Evolutionary conservation across 805 yeast genomes (phyloP).

Genomic region (Saccharomycopsis capsularis): DNA sequence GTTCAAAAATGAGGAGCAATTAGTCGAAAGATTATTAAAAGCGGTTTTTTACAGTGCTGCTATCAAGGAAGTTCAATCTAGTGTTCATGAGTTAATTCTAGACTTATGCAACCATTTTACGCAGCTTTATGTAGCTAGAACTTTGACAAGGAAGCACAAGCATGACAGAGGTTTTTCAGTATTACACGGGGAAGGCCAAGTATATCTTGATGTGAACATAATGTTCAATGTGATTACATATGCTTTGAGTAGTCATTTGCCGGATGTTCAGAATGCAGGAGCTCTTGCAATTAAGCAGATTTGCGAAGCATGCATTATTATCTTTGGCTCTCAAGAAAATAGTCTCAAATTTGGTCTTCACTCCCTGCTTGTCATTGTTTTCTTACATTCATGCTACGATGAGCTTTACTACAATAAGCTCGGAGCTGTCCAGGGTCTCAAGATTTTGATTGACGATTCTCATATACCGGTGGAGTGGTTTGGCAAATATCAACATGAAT

Average conservation of each 20-base stretch:
- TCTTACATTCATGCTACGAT: constrained; percentile 87
- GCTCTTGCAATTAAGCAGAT: constrained; percentile 57
- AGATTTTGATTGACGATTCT: constrained; percentile 62
- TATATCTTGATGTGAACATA: constrained; percentile 59
- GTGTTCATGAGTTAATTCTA: constrained; percentile 54
- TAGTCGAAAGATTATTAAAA: constrained; percentile 59
- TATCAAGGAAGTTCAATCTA: constrained; percentile 61
- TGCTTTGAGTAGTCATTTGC: constrained; percentile 73
- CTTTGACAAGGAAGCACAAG: constrained; percentile 63
- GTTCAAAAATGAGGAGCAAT: constrained; percentile 54
- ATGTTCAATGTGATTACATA: constrained; percentile 68
- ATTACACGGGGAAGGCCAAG: constrained; percentile 71
- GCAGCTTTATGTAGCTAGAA: constrained; percentile 67
- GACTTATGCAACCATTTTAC: constrained; percentile 76
- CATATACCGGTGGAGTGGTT: constrained; percentile 68
- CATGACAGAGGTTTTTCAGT: constrained; percentile 66
- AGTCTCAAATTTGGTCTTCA: constrained; percentile 70
- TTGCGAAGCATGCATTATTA: constrained; percentile 49
- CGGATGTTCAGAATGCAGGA: constrained; percentile 67
- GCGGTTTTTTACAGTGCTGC: constrained; percentile 72
- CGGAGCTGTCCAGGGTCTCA: constrained; percentile 84
- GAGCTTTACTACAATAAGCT: constrained; percentile 79
- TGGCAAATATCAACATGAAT: constrained; percentile 70
- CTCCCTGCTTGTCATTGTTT: constrained; percentile 67
- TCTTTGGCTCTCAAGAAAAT: constrained; percentile 63